phyloP scores from a whole-genome alignment of 495 filamentous ascomycete species.

The Evernia prunastri region DNA sequence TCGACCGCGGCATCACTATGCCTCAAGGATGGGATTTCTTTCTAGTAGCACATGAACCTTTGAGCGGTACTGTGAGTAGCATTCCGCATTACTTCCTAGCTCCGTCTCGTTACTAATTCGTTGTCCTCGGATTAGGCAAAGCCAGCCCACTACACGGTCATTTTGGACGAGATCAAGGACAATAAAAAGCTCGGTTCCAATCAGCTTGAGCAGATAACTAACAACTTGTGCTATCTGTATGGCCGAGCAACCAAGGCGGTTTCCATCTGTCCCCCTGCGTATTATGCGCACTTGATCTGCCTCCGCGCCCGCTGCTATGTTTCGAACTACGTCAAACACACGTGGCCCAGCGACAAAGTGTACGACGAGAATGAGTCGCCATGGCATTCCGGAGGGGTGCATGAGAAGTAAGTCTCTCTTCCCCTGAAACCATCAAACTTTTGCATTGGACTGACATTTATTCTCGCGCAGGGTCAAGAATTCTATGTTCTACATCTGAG shows the following conservation, averaged over 20 bases:
- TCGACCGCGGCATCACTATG: not conserved
- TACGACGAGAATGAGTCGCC: not conserved
- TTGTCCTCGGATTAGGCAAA: not conserved
- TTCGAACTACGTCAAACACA: not conserved
- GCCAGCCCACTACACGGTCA: not conserved
- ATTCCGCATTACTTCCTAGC: too few species aligned
- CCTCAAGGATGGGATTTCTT: not conserved
- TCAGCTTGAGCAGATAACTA: conserved; percentile 15
- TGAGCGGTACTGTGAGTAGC: not conserved
- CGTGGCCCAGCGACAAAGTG: not conserved
- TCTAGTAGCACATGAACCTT: not conserved
- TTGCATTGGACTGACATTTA: not conserved
- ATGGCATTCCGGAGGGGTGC: not conserved
- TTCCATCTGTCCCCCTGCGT: conserved; percentile 62
- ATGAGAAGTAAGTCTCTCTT: not conserved
- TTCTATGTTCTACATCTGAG: not conserved
- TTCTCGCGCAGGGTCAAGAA: not conserved
- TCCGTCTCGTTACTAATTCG: too few species aligned
- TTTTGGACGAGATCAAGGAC: not conserved
- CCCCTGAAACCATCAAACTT: too few species aligned
- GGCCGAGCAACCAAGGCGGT: conserved; percentile 73
- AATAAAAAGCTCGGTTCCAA: not conserved
- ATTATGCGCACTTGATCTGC: conserved; percentile 64
- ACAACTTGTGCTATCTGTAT: conserved; percentile 66
- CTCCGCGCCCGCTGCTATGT: conserved; percentile 58